These are phyloP conservation scores for Anacardium occidentale DNA, from an alignment of 345 rosid species.

Conservation along the genomic window DNA sequence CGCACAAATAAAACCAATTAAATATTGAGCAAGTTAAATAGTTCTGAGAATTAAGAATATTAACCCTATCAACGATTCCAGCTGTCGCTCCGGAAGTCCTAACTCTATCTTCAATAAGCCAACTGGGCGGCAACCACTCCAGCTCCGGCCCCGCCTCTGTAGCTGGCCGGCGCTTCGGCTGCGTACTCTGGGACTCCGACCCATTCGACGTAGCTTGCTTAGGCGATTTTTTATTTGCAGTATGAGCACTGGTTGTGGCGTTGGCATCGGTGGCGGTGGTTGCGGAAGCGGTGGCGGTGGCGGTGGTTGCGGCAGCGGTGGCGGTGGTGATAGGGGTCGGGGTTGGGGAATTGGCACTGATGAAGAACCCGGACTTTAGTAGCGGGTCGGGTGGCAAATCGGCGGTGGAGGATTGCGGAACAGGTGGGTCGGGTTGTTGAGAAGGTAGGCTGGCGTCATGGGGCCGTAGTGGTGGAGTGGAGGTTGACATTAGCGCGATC, in stretches of 20 bases:
- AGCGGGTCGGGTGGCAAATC: constrained; percentile 30
- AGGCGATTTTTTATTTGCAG: constrained; percentile 15
- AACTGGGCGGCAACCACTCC: constrained; percentile 67
- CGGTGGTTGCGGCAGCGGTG: no score
- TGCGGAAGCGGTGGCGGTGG: neutral
- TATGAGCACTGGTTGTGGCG: constrained; percentile 13
- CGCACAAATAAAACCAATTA: neutral
- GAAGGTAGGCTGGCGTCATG: neutral
- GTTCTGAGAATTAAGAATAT: constrained; percentile 10
- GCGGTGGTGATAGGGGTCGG: neutral
- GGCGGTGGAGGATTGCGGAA: constrained; percentile 16
- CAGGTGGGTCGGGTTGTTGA: constrained; percentile 2
- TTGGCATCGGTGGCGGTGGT: neutral
- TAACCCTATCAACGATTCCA: constrained; percentile 72
- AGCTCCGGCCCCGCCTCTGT: constrained; percentile 21
- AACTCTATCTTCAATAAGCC: constrained; percentile 73
- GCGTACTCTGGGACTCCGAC: constrained; percentile 20
- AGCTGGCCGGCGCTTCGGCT: constrained; percentile 22
- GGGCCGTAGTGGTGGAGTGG: neutral
- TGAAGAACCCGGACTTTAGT: constrained; percentile 36
- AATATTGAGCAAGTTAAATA: neutral
- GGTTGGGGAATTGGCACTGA: constrained; percentile 22
- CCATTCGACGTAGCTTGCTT: constrained; percentile 22
- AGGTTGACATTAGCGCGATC: constrained; percentile 4
- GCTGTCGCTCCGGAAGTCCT: constrained; percentile 75